phyloP scores from a whole-genome alignment of 768 basidiomycete genomes.

The Suillus lakei region DNA sequence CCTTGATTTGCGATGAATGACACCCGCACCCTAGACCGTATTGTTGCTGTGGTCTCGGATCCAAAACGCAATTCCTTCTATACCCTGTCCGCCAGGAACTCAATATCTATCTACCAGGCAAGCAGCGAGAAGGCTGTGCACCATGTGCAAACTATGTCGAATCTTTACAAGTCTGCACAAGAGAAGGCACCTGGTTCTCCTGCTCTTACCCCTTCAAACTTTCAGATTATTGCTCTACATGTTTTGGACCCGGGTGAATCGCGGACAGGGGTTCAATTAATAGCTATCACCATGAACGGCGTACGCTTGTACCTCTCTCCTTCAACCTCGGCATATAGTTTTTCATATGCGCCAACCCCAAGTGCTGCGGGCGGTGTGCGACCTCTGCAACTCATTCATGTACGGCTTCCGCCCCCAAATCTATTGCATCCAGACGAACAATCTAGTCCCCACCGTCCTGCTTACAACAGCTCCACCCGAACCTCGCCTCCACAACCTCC shows the following conservation, averaged over 20 bases:
- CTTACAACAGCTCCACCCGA: conserved; percentile 53
- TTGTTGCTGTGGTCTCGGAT: conserved; percentile 72
- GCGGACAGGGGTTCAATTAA: conserved; percentile 70
- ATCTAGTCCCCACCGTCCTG: conserved; percentile 52
- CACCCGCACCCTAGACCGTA: conserved; percentile 58
- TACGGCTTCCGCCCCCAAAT: conserved; percentile 78
- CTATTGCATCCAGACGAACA: conserved; percentile 80
- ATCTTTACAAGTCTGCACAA: conserved; percentile 74
- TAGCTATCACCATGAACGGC: conserved; percentile 83
- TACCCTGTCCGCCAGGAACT: conserved; percentile 67
- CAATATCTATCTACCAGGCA: conserved; percentile 70
- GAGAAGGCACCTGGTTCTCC: conserved; percentile 84
- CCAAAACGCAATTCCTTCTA: conserved; percentile 74
- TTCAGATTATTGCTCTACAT: conserved; percentile 74
- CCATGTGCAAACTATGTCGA: conserved; percentile 75
- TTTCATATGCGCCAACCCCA: conserved; percentile 48
- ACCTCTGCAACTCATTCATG: conserved; percentile 71
- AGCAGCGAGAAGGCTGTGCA: conserved; percentile 68
- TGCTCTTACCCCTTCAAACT: conserved; percentile 68
- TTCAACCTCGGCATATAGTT: conserved; percentile 49
- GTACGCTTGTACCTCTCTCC: conserved; percentile 85
- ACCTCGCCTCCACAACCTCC: conserved; percentile 46
- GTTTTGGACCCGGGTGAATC: conserved; percentile 70
- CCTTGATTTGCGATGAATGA: conserved; percentile 7
- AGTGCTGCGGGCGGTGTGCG: conserved; percentile 31